Evolutionary conservation across 441 rosid species (phyloP).

Genomic region (Macaranga tanarius): DNA sequence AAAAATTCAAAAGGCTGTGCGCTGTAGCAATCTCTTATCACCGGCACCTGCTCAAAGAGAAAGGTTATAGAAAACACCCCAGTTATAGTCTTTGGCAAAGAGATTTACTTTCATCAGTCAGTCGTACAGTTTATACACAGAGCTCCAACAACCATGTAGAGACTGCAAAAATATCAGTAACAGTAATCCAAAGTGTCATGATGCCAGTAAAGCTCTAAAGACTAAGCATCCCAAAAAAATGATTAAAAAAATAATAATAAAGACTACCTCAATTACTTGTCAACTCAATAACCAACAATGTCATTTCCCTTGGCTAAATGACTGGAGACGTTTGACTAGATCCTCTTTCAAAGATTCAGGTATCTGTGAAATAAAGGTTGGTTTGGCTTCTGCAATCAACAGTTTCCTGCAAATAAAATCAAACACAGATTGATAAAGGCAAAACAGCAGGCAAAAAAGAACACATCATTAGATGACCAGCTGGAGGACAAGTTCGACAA

Average conservation of each 20-base stretch:
- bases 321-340: slow-evolving; percentile 45
- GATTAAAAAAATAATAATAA: not conserved
- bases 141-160: slow-evolving; percentile 6
- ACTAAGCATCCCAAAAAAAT: not conserved
- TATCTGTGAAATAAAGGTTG: slow-evolving; percentile 47
- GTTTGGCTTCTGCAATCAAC: slow-evolving; percentile 66
- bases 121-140: slow-evolving; percentile 23
- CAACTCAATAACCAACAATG: not conserved
- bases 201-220: slow-evolving; percentile 3
- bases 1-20: not conserved
- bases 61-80: slow-evolving; percentile 12
- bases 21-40: slow-evolving; percentile 2
- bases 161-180: slow-evolving; percentile 32
- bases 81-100: slow-evolving; percentile 10
- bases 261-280: slow-evolving; percentile 16
- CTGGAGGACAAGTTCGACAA: not conserved
- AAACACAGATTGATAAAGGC: not conserved
- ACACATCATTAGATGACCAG: not conserved
- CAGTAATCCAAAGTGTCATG: not conserved
- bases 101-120: slow-evolving; percentile 11
- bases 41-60: slow-evolving; percentile 12
- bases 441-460: not conserved
- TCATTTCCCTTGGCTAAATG: slow-evolving; percentile 40
- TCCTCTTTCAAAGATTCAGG: slow-evolving; percentile 73
- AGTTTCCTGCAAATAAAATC: slow-evolving; percentile 47